Evolutionary conservation across 1,284 basidiomycete genomes (phyloP).

Genomic region (Ustilago tritici): DNA sequence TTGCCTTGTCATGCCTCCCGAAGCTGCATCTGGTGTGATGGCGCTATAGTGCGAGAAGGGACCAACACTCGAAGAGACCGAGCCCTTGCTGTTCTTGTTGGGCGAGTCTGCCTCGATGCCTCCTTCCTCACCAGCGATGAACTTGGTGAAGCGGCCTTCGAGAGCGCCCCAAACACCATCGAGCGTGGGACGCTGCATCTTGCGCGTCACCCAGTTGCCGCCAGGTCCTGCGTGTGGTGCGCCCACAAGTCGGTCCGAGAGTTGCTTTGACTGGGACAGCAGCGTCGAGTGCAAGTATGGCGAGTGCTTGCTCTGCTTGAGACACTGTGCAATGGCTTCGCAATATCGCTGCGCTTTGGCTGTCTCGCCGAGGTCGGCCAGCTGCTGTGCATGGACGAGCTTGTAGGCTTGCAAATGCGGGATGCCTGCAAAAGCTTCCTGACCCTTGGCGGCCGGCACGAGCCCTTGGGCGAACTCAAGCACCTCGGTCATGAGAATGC

Average conservation of each 20-base stretch:
- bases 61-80: conserved; percentile 72
- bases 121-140: conserved; percentile 79
- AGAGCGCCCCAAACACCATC: conserved; percentile 93
- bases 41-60: conserved; percentile 95
- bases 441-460: conserved; percentile 80
- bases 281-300: conserved; percentile 79
- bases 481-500: conserved; percentile 89
- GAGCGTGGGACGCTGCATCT: conserved; percentile 80
- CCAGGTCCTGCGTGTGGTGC: conserved; percentile 73
- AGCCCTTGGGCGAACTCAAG: conserved; percentile 90
- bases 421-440: conserved; percentile 84
- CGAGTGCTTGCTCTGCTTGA: conserved; percentile 76
- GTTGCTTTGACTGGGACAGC: conserved; percentile 81
- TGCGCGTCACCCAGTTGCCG: conserved; percentile 77
- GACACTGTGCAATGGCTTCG: conserved; percentile 83
- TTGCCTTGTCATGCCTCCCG: conserved; percentile 66
- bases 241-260: conserved; percentile 84
- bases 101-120: conserved; percentile 68
- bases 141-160: conserved; percentile 92
- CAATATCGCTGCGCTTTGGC: conserved; percentile 77
- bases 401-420: conserved; percentile 90
- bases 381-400: conserved; percentile 80
- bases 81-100: conserved; percentile 67
- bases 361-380: conserved; percentile 74
- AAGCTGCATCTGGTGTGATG: conserved; percentile 79